Percentiles rank a stretch among this genome's conserved stretches.
Conservation (phyloP, 202 grass and related monocot genomes). For the Digitaria exilis region DNA sequence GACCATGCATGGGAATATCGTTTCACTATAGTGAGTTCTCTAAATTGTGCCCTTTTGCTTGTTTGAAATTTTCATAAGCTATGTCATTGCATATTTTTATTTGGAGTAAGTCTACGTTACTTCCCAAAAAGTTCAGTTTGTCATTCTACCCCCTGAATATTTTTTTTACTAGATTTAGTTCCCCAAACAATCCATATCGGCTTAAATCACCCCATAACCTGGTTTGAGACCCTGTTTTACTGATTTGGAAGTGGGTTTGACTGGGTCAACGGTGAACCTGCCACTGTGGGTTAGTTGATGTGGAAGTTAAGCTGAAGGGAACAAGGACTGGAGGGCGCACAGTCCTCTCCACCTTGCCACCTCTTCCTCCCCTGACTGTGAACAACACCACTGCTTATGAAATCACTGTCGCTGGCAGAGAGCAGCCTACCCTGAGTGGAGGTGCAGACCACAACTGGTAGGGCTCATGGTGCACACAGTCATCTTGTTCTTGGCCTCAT, state of each 20-base stretch:
- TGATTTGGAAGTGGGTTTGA: neutral
- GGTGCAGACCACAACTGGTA: neutral
- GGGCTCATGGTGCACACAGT: neutral
- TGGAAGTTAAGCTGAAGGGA: neutral
- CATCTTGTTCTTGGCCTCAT: neutral
- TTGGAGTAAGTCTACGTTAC: neutral
- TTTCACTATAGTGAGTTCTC: conserved; percentile 68
- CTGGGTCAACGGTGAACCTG: neutral
- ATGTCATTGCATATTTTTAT: conserved; percentile 1
- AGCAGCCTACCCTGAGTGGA: neutral
- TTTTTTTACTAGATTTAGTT: neutral
- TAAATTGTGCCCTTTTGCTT: conserved; percentile 21
- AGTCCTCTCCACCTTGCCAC: neutral
- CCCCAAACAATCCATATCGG: neutral
- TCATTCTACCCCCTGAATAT: neutral
- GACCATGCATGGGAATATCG: conserved; percentile 87
- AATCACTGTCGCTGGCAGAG: neutral
- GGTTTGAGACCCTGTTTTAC: neutral
- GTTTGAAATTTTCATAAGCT: neutral
- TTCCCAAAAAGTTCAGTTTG: neutral
- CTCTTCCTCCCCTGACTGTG: neutral
- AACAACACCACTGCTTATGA: neutral
- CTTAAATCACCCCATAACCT: neutral
- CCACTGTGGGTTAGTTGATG: neutral
- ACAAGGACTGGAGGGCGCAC: neutral